Percentiles rank a stretch among this genome's conserved stretches.
These are phyloP conservation scores for Danielia reshetovae DNA, from an alignment of 805 yeast genomes.

Conservation along the genomic window DNA sequence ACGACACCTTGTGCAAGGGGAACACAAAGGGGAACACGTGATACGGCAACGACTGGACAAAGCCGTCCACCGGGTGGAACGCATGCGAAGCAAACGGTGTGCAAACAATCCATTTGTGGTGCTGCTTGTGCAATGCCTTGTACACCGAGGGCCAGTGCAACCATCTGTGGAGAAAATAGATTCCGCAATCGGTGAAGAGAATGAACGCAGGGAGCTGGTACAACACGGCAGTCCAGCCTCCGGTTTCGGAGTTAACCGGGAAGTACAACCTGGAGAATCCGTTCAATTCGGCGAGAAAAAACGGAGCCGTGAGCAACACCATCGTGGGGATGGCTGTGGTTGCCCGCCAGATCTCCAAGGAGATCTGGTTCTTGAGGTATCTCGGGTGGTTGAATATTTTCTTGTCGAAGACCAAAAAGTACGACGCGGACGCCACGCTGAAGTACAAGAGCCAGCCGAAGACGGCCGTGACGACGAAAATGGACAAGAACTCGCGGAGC, in stretches of 20 bases:
- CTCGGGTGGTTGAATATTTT: conserved; percentile 93
- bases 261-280: conserved; percentile 82
- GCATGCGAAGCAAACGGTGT: conserved; percentile 99
- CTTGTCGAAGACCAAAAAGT: conserved; percentile 76
- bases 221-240: conserved; percentile 62
- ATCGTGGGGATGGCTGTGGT: conserved; percentile 79
- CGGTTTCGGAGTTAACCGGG: conserved; percentile 55
- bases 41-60: conserved; percentile 87
- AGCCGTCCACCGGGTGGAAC: conserved; percentile 98
- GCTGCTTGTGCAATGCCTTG: conserved; percentile 89
- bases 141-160: conserved; percentile 91
- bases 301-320: conserved; percentile 85
- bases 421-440: conserved; percentile 71
- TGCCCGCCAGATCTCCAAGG: conserved; percentile 77
- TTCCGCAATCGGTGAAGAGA: conserved; percentile 90
- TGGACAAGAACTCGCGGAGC: conserved; percentile 64
- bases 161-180: conserved; percentile 87
- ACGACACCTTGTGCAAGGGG: conserved; percentile 87
- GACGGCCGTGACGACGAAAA: conserved; percentile 65
- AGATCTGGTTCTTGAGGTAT: conserved; percentile 89
- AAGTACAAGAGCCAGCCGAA: conserved; percentile 88
- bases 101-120: conserved; percentile 98
- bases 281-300: conserved; percentile 78
- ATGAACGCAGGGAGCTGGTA: conserved; percentile 75
- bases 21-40: conserved; percentile 87